Evolutionary conservation across 768 basidiomycete genomes (phyloP), one percentile per base, ranked within the genome.

Genomic region (Gautieria morchelliformis): DNA sequence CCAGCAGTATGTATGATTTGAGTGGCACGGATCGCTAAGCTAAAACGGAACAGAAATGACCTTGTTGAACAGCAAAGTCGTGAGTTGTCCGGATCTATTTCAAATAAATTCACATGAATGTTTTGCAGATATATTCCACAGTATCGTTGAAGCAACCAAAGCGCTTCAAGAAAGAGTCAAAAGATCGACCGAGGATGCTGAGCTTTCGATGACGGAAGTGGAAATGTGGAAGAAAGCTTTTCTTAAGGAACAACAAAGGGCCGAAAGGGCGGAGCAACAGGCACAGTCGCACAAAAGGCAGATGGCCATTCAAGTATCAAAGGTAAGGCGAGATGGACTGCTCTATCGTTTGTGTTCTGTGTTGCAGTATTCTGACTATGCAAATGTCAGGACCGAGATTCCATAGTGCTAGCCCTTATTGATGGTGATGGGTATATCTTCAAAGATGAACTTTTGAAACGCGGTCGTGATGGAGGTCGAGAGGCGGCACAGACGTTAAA

Each of bases 361-460:
- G 14, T 37, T 14, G 14, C 2, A 37, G 14, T 11, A 17, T 37
- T 37, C n/a, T 19, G 10, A 22, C 35, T 37, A 37, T 35, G 32
- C 19, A 12, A 10, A n/a, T 52, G 7, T 35, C 32, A 57, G 56
- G 56, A 57, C 9, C 56, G 47, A 9, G 56, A 49, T 19, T 50
- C 56, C 44, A 49, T 57, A n/a, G 56, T 57, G 17, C 48, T 57
- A 35, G 47, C 32, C 37, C 69, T 87, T 47, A 69, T 87, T 58
- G 85, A 87, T 58, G 85, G 85, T 35, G 85, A 87, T 62, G 74
- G 74, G 1, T 69, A 78, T 7, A 85, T 86, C 56, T 87, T 87
- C 63, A 69, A 74, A 8, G 64, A 69, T 15, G 74, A 81, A 40
- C 69, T 84, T 24, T 76, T 86, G 47, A 62, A 69, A 14, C 75